A percentile compares a stretch with the other conserved stretches of the same genome.
phyloP scores from a whole-genome alignment of 371 early-diverging fungal species.

The Apophysomyces elegans region DNA sequence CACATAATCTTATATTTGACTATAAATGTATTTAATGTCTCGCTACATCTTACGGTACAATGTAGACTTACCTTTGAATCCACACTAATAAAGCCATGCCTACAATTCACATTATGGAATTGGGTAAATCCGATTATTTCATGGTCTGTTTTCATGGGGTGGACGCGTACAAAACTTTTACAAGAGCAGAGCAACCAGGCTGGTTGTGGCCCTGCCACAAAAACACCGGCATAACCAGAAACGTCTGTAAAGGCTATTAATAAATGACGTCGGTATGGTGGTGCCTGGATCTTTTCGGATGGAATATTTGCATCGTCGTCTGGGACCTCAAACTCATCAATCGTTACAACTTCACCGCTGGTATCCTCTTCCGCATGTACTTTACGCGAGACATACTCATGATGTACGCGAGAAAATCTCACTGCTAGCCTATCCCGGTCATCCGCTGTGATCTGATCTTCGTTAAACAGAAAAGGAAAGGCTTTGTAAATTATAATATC shows the following conservation, averaged over 20 bases:
- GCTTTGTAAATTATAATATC: slow-evolving; percentile 80
- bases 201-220: slow-evolving; percentile 85
- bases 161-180: slow-evolving; percentile 75
- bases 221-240: slow-evolving; percentile 83
- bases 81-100: slow-evolving; percentile 79
- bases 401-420: slow-evolving; percentile 72
- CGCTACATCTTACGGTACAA: not conserved
- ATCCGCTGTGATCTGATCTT: slow-evolving; percentile 31
- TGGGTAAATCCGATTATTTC: slow-evolving; percentile 74
- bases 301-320: slow-evolving; percentile 36
- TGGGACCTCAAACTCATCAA: not conserved
- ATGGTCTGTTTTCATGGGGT: slow-evolving; percentile 77
- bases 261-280: slow-evolving; percentile 29
- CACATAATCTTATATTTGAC: slow-evolving; percentile 71
- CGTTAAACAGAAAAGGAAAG: slow-evolving; percentile 52
- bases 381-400: slow-evolving; percentile 71
- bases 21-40: slow-evolving; percentile 23
- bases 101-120: slow-evolving; percentile 84
- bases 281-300: slow-evolving; percentile 14
- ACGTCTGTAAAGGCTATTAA: slow-evolving; percentile 70
- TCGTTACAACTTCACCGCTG: slow-evolving; percentile 14
- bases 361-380: slow-evolving; percentile 28
- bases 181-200: slow-evolving; percentile 78
- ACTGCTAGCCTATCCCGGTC: slow-evolving; percentile 64
- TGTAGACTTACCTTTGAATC: slow-evolving; percentile 50